Evolutionary conservation across 768 basidiomycete species (phyloP), one percentile per base, ranked within the genome.

Genomic region (Termitomyces sp.): DNA sequence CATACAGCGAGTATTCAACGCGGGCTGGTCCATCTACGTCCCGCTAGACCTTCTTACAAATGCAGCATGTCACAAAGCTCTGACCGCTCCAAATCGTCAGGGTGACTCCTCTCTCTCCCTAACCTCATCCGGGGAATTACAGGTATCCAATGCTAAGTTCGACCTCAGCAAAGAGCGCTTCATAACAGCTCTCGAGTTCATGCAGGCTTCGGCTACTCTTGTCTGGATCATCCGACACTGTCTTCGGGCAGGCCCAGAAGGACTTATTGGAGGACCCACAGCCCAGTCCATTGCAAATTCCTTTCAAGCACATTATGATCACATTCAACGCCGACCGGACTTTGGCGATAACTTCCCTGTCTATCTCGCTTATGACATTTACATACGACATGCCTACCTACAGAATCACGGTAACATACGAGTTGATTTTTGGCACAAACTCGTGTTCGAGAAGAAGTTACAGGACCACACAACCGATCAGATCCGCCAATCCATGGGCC

Each of bases 291-390:
- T 27, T 27, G 27, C 27, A 1, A 4, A 27, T 27, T 27, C 27
- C 1, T 1, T 27, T 1, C 0, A 27, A 4, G 3, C 2, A 1
- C 27, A 27, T 1, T 27, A 27, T 1, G 1, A 27, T 1, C 1
- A 4, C 1, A 27, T 27, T 27, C 27, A 27, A 27, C 1, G 4
- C 4, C 2, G 27, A 27, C 27, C 2, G 2, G 1, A 27, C 4
- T 27, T 27, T 27, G 27, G 27, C 4, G 27, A 27, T 1, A 27
- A 27, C 27, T 27, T 27, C 4, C 1, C 1, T 2, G 27, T 27
- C 2, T 27, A 27, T 4, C 4, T 27, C 0, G 27, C 27, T 27
- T 27, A 27, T 27, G 27, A 27, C 27, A 46, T 24, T 3, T 27
- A 46, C 1, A 15, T 46, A 1, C 2, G 13, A 0, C 13, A 46